These are phyloP conservation scores for Mayamaea pseudoterrestris DNA, from an alignment of 108 stramenopile genomes.

Conservation along the genomic window DNA sequence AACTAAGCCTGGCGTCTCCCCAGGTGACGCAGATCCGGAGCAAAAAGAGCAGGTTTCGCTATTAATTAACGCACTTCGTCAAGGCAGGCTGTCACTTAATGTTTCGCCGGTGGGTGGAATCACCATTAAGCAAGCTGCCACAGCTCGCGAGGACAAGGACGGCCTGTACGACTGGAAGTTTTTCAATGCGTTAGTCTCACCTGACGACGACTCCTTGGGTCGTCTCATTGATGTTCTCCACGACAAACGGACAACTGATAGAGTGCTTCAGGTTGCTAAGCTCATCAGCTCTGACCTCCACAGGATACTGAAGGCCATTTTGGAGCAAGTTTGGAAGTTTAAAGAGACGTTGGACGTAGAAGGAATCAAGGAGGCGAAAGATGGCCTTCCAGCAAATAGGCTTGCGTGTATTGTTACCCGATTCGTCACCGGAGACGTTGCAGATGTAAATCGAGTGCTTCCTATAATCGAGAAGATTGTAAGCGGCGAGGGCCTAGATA, in stretches of 20 bases:
- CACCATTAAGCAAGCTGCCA: constrained; percentile 61
- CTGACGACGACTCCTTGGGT: constrained; percentile 58
- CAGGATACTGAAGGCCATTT: constrained; percentile 29
- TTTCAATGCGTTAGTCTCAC: constrained; percentile 82
- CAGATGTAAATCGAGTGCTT: constrained; percentile 53
- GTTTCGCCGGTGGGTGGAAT: constrained; percentile 82
- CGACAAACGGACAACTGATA: constrained; percentile 73
- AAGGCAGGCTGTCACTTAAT: constrained; percentile 69
- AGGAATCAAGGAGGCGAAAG: constrained; percentile 62
- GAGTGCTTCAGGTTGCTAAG: constrained; percentile 55
- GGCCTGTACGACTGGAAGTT: constrained; percentile 81
- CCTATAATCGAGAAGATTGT: constrained; percentile 62
- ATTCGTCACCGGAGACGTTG: constrained; percentile 54
- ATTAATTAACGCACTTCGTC: constrained; percentile 62
- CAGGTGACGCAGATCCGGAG: constrained; percentile 57
- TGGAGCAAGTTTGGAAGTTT: constrained; percentile 68
- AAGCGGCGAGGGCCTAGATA: constrained; percentile 75
- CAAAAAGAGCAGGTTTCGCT: constrained; percentile 63
- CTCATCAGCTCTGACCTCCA: constrained; percentile 69
- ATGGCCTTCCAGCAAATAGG: constrained; percentile 46
- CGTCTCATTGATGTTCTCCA: constrained; percentile 66
- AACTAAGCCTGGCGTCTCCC: constrained; percentile 48
- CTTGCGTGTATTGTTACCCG: constrained; percentile 68
- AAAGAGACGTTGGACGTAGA: constrained; percentile 79
- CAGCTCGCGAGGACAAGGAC: constrained; percentile 70